Evolutionary conservation across 768 basidiomycete genomes (phyloP).

Genomic region (Hypsizygus marmoreus): DNA sequence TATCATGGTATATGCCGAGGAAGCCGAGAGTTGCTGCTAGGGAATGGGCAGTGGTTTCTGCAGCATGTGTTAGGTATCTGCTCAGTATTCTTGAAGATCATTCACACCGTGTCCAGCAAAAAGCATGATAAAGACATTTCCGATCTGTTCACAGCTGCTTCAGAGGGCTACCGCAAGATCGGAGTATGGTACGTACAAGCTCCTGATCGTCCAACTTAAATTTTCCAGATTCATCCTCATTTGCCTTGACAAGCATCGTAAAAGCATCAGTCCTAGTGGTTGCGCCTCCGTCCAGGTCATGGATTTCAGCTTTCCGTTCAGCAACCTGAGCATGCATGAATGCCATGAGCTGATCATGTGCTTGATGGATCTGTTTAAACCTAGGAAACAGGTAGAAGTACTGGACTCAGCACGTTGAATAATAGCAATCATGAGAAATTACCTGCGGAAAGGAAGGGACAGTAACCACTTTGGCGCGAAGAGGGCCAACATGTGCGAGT

Average conservation of each 20-base stretch:
- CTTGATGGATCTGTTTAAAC: constrained; percentile 27
- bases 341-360: constrained; percentile 28
- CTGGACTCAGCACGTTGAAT: not conserved
- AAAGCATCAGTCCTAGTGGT: constrained; percentile 34
- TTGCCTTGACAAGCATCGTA: constrained; percentile 45
- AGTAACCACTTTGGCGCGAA: constrained; percentile 40
- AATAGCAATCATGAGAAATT: constrained; percentile 3
- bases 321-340: constrained; percentile 43
- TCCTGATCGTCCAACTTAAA: constrained; percentile 41
- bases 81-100: not conserved
- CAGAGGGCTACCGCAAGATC: not conserved
- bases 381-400: constrained; percentile 16
- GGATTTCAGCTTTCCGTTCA: constrained; percentile 32
- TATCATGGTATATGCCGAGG: constrained; percentile 41
- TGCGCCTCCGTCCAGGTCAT: constrained; percentile 5
- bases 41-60: constrained; percentile 48
- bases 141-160: constrained; percentile 37
- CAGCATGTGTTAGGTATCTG: not conserved
- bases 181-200: constrained; percentile 38
- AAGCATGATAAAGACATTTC: constrained; percentile 52
- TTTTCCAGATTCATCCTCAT: constrained; percentile 44
- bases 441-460: constrained; percentile 38
- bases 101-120: constrained; percentile 59
- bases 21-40: constrained; percentile 45
- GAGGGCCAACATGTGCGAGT: constrained; percentile 25